Evolutionary conservation across 2,329 filamentous ascomycete species (phyloP).

Genomic region (Parafenestella ontariensis): DNA sequence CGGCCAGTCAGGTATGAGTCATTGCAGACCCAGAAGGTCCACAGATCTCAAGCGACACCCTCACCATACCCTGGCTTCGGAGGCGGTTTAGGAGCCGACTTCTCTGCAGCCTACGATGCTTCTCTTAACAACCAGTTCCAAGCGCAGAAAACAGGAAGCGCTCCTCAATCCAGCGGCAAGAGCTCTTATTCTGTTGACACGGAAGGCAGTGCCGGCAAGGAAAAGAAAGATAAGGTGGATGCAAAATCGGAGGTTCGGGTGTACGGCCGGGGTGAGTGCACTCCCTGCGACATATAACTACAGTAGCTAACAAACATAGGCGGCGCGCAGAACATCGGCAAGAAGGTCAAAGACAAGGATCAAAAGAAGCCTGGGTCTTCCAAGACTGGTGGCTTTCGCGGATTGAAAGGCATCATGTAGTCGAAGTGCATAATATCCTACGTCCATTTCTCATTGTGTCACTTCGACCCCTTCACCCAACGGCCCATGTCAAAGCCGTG

Average conservation of each 20-base stretch:
- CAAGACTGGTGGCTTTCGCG: conserved; percentile 49
- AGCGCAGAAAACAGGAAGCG: conserved; percentile 17
- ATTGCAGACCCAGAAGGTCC: conserved; percentile 27
- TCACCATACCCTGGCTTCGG: conserved; percentile 34
- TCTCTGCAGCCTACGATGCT: conserved; percentile 40
- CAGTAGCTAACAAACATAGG: conserved; percentile 50
- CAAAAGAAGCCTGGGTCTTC: conserved; percentile 52
- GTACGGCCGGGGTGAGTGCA: conserved; percentile 61
- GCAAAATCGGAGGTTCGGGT: conserved; percentile 59
- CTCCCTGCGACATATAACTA: conserved; percentile 5
- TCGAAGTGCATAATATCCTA: neutral
- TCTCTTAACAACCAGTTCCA: conserved; percentile 38
- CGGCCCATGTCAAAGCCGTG: neutral
- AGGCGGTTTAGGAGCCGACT: conserved; percentile 34
- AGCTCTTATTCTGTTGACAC: conserved; percentile 52
- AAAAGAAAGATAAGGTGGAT: conserved; percentile 55
- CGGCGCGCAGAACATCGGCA: conserved; percentile 62
- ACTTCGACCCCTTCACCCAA: neutral
- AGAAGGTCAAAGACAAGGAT: conserved; percentile 60
- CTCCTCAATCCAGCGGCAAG: conserved; percentile 44
- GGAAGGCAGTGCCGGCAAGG: conserved; percentile 42
- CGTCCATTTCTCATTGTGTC: no score
- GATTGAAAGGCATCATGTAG: conserved; percentile 49
- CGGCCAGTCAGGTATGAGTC: conserved; percentile 41
- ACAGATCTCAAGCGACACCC: conserved; percentile 25